phyloP scores from a whole-genome alignment of 257 asterid genomes.

The Lithospermum erythrorhizon region DNA sequence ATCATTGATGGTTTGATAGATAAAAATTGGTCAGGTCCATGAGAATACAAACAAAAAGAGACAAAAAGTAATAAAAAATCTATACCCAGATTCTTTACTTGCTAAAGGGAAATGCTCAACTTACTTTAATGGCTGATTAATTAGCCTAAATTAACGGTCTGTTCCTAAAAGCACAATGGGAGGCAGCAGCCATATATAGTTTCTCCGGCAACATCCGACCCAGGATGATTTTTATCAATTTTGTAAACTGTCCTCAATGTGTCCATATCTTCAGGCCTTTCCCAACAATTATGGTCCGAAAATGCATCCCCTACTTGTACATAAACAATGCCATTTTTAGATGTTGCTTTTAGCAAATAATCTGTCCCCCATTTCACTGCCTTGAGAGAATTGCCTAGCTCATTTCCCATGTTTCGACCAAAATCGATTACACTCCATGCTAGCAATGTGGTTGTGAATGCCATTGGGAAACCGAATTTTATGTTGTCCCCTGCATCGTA shows the following conservation, averaged over 20 bases:
- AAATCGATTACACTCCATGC: conserved; percentile 36
- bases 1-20: too few species aligned
- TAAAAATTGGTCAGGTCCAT: too few species aligned
- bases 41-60: neutral
- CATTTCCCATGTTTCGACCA: conserved; percentile 10
- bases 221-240: conserved; percentile 36
- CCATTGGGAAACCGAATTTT: conserved; percentile 41
- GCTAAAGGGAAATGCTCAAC: neutral
- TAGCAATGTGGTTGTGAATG: conserved; percentile 33
- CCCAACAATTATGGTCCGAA: conserved; percentile 55
- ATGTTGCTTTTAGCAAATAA: conserved; percentile 27
- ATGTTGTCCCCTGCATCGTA: conserved; percentile 39
- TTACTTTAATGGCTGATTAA: conserved; percentile 36
- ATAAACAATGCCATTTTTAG: conserved; percentile 11
- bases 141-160: conserved; percentile 38
- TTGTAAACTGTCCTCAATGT: conserved; percentile 37
- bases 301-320: conserved; percentile 42
- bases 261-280: conserved; percentile 58
- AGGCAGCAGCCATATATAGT: conserved; percentile 53
- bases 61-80: neutral
- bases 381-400: conserved; percentile 18
- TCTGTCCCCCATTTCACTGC: conserved; percentile 41
- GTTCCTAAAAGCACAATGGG: conserved; percentile 37
- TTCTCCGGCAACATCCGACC: conserved; percentile 53
- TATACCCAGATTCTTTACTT: neutral